Conservation (phyloP, 2,329 filamentous ascomycete species). For the Rutstroemia sp. region DNA sequence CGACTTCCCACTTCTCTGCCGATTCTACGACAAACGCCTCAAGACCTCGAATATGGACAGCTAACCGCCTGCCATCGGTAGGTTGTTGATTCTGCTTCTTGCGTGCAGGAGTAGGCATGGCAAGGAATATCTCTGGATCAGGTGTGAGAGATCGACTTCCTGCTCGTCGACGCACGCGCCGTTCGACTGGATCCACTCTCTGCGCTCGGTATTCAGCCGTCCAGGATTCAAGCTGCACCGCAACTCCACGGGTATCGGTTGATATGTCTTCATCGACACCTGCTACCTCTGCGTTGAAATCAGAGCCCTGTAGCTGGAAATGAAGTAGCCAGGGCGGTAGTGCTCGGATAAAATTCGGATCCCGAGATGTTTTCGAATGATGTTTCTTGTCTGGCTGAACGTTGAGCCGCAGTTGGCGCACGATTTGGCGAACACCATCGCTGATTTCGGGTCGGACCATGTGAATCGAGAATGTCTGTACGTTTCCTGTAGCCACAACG, state of each 20-base stretch:
- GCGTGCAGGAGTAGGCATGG: conserved; percentile 42
- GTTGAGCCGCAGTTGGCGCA: conserved; percentile 70
- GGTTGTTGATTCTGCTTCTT: conserved; percentile 42
- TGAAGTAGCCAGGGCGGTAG: conserved; percentile 80
- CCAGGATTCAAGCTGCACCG: conserved; percentile 81
- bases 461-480: conserved; percentile 83
- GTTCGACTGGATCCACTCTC: conserved; percentile 56
- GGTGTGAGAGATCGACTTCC: conserved; percentile 62
- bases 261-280: conserved; percentile 82
- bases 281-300: conserved; percentile 85
- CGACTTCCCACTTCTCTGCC: conserved; percentile 72
- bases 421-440: conserved; percentile 84
- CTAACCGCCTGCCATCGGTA: conserved; percentile 74
- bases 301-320: conserved; percentile 76
- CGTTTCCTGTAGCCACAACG: conserved; percentile 68
- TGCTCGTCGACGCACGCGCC: conserved; percentile 56
- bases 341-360: conserved; percentile 65
- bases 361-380: conserved; percentile 40
- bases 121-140: conserved; percentile 55
- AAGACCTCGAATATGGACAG: conserved; percentile 72
- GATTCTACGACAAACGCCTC: conserved; percentile 90
- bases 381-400: conserved; percentile 55
- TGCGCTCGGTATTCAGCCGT: conserved; percentile 84
- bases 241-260: conserved; percentile 71
- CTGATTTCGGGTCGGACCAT: conserved; percentile 90